Base-by-base conservation (phyloP, 2,329 filamentous ascomycete genomes). In the Ceratocystis albifundus region DNA sequence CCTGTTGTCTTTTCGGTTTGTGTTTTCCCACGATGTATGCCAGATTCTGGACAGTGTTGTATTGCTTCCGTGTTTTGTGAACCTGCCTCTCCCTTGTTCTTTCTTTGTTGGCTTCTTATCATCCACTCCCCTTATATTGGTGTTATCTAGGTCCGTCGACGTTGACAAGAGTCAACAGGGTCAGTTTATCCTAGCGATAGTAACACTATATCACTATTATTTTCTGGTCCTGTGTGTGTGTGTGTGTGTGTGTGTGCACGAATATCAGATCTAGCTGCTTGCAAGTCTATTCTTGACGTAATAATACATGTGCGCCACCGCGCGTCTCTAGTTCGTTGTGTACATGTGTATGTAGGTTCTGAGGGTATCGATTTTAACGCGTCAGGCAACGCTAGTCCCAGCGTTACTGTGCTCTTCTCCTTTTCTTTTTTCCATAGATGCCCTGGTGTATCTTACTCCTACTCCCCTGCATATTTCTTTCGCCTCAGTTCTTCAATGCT, bases 31-130 rank as follows among this genome's bases (percentile, higher is more conserved):
- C 12, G 55, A 59, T 59, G 55, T 28, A 59, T 59, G 55, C 55
- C 25, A 36, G 15, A n/a, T n/a, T 36, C 55, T 59, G 55, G 55
- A 59, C 28, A 59, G 55, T 59, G 55, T n/a, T 59, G 55, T 59
- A 32, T 59, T 8, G 36, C 36, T 36, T 32, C 3, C 32, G 0
- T 59, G 2, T 36, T 59, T 59, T 28, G 5, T 22, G 7, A 7
- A 4, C 10, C n/a, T 4, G 22, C 7, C 50, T 48, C 30, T 48
- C 45, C 4, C 45, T 48, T 48, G 6, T 12, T 53, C 48, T 25
- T 15, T 55, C 4, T 25, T 41, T 12, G 3, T 12, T 12, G 10
- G 10, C 15, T 12, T 41, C 36, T 41, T 41, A 15, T 41, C 36
- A 41, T 41, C 36, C 10, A 15, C 12, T 12, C 10, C 3, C 8